Conservation (phyloP, 805 yeast species). For the Metschnikowia matae region DNA sequence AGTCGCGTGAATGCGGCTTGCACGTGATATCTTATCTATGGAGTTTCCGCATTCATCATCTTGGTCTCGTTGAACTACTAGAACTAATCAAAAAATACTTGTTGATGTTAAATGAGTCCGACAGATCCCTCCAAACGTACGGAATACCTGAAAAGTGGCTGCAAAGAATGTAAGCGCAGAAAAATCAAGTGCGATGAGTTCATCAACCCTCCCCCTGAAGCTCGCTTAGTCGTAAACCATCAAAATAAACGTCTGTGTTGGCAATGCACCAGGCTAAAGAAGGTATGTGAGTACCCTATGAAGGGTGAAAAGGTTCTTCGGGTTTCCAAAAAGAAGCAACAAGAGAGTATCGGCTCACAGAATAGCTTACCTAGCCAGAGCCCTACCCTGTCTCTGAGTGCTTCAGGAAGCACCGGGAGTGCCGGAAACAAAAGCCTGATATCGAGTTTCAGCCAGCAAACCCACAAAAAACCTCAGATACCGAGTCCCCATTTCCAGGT, state of each 20-base stretch:
- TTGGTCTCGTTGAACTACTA: neutral
- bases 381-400: neutral
- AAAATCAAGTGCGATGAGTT: constrained; percentile 40
- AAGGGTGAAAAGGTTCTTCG: constrained; percentile 34
- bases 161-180: constrained; percentile 40
- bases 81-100: neutral
- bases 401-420: neutral
- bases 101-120: neutral
- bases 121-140: constrained; percentile 7
- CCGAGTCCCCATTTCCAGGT: neutral
- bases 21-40: constrained; percentile 3
- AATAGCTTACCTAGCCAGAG: neutral
- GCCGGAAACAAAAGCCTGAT: neutral
- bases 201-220: constrained; percentile 14
- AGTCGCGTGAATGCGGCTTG: neutral
- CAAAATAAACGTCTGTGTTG: constrained; percentile 30
- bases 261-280: constrained; percentile 31
- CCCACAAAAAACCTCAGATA: neutral
- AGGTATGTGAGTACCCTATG: constrained; percentile 34
- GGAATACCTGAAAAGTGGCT: constrained; percentile 37
- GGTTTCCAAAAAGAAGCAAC: neutral
- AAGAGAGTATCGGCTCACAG: neutral
- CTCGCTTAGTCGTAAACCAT: constrained; percentile 10
- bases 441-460: neutral
- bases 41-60: neutral